Percentiles rank a stretch among this genome's conserved stretches.
Conservation (phyloP, 768 basidiomycete species). For the Sarcodon aspratus region DNA sequence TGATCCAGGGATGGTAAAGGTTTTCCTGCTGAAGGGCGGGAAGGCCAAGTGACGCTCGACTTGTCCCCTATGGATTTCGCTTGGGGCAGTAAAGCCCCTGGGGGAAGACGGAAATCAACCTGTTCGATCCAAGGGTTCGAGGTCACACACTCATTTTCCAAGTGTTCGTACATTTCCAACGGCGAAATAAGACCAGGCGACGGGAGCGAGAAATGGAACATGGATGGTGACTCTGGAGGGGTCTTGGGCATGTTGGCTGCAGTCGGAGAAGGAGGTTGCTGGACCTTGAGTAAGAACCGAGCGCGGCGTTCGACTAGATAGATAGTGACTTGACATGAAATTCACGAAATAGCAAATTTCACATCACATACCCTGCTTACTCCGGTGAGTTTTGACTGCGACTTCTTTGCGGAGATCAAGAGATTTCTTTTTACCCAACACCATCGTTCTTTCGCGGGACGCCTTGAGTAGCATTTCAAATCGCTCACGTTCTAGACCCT, state of each 20-base stretch:
- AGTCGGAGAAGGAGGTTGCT: slow-evolving; percentile 52
- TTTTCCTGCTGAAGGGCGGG: slow-evolving; percentile 5
- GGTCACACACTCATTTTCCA: slow-evolving; percentile 14
- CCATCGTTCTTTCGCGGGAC: slow-evolving; percentile 43
- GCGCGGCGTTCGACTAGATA: slow-evolving; percentile 58
- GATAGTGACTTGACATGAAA: neutral
- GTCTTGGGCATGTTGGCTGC: slow-evolving; percentile 49
- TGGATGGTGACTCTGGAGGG: slow-evolving; percentile 57
- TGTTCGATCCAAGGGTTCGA: slow-evolving; percentile 50
- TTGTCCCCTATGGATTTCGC: slow-evolving; percentile 4
- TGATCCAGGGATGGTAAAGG: slow-evolving; percentile 63
- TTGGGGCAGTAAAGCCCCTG: slow-evolving; percentile 11
- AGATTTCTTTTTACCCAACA: slow-evolving; percentile 31
- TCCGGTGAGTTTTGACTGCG: slow-evolving; percentile 58
- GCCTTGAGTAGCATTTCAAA: slow-evolving; percentile 56
- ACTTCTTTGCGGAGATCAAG: slow-evolving; percentile 65
- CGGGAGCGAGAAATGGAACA: slow-evolving; percentile 59
- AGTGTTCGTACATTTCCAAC: slow-evolving; percentile 41
- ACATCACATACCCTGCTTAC: slow-evolving; percentile 52
- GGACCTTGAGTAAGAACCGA: slow-evolving; percentile 62
- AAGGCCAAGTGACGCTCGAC: neutral
- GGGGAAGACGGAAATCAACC: slow-evolving; percentile 44
- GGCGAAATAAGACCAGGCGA: slow-evolving; percentile 60
- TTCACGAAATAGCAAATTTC: neutral
- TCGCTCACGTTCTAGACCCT: slow-evolving; percentile 49